phyloP scores from a whole-genome alignment of 805 yeast genomes.

The Lachancea sp. region DNA sequence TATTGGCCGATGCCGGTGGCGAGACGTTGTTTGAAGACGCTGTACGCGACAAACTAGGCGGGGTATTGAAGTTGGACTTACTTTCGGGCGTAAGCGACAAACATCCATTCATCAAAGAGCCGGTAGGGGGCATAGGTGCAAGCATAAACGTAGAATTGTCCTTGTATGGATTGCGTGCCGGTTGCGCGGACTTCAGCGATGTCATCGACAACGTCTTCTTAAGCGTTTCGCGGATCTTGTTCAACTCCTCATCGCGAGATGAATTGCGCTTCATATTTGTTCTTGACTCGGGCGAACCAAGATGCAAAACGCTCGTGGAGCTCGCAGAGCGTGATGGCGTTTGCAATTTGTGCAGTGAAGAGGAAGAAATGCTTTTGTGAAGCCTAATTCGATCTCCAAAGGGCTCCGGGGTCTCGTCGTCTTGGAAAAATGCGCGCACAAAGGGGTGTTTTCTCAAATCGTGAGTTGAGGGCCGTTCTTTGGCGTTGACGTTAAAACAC shows the following conservation, averaged over 20 bases:
- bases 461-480: slow-evolving; percentile 41
- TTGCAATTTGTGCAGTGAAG: slow-evolving; percentile 19
- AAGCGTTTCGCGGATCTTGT: slow-evolving; percentile 20
- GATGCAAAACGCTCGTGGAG: background rate
- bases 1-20: background rate
- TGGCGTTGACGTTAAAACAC: slow-evolving; percentile 46
- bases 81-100: slow-evolving; percentile 29
- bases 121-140: slow-evolving; percentile 27
- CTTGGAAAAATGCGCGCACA: slow-evolving; percentile 21
- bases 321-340: slow-evolving; percentile 20
- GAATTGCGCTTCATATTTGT: slow-evolving; percentile 1
- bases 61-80: slow-evolving; percentile 24
- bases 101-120: slow-evolving; percentile 30
- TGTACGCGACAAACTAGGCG: slow-evolving; percentile 25
- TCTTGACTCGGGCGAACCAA: background rate
- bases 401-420: background rate
- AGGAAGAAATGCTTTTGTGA: slow-evolving; percentile 18
- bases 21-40: slow-evolving; percentile 11
- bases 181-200: slow-evolving; percentile 1
- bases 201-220: slow-evolving; percentile 24
- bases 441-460: slow-evolving; percentile 42
- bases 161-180: background rate
- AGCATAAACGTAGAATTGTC: slow-evolving; percentile 27
- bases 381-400: slow-evolving; percentile 3
- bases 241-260: slow-evolving; percentile 13